Base-by-base conservation (phyloP, 2,329 filamentous ascomycete species). In the Colletotrichum sp. region DNA sequence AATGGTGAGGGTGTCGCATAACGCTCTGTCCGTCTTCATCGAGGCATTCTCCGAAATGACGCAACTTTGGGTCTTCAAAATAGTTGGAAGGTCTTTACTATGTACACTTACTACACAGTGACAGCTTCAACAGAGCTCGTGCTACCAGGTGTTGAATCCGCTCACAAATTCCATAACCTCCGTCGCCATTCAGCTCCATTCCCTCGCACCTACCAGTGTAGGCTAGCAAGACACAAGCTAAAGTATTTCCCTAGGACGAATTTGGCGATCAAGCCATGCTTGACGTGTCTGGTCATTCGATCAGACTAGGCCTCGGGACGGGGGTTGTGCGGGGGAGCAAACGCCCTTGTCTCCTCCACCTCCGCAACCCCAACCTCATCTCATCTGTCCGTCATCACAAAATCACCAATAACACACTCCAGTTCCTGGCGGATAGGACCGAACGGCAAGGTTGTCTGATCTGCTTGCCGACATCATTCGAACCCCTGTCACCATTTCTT, bases 401-500 rank as follows among this genome's bases (percentile, higher is more conserved):
- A 52, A 52, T 59, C 65, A 61, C 74, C 74, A 74, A 76, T 76
- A 36, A 69, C 43, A 69, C 32, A 28, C 65, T 65, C 26, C 64
- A 66, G 69, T 66, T 65, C 28, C 65, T 69, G 65, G 48, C 74
- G 71, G 70, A 74, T 74, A 69, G 64, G 59, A 60, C 70, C 74
- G 71, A 76, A 69, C 70, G 34, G 61, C 71, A 30, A 74, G 59
- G 70, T 69, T 69, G 64, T 73, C 32, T 75, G 59, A 73, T 69
- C 74, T 68, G 48, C 70, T 73, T 76, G 74, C 65, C 65, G 70
- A 69, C 71, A 74, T 61, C 18, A 32, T 24, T 39, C 65, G 26
- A 16, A 69, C 36, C 74, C 74, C 70, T 76, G 74, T 76, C 59
- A 7, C 26, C 55, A 36, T 64, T 67, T 48, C 61, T 26, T 18